These are phyloP conservation scores for Globisporangium abappressorium DNA, from an alignment of 352 stramenopile genomes.

Conservation along the genomic window DNA sequence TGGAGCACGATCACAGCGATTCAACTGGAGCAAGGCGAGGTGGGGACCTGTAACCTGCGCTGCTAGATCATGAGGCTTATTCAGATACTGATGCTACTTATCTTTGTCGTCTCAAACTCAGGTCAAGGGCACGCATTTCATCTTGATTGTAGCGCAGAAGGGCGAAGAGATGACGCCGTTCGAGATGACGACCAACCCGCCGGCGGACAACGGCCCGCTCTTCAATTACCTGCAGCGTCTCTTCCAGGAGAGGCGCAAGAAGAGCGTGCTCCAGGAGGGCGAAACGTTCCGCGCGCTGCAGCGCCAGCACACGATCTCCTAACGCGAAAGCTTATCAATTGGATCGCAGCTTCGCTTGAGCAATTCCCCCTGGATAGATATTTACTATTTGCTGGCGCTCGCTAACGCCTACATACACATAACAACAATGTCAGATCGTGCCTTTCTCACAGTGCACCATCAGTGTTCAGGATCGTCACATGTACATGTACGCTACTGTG, in stretches of 20 bases:
- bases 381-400: not conserved
- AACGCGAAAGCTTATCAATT: not conserved
- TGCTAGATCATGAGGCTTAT: too few relatives aligned
- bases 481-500: not conserved
- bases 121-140: constrained; percentile 34
- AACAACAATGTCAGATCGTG: not conserved
- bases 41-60: not conserved
- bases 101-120: constrained; percentile 1
- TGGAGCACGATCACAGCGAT: constrained; percentile 31
- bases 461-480: not conserved
- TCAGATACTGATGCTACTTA: too few relatives aligned
- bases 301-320: constrained; percentile 7
- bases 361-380: not conserved
- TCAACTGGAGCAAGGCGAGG: constrained; percentile 31
- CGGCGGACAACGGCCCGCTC: constrained; percentile 23
- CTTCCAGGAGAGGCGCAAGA: constrained; percentile 25
- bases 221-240: constrained; percentile 25
- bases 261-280: constrained; percentile 13
- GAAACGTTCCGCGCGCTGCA: constrained; percentile 1
- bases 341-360: not conserved
- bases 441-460: not conserved
- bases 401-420: not conserved
- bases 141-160: constrained; percentile 31
- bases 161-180: constrained; percentile 29
- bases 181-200: constrained; percentile 29